phyloP scores from a whole-genome alignment of 2,329 filamentous ascomycete species.

The Nothopassalora personata region DNA sequence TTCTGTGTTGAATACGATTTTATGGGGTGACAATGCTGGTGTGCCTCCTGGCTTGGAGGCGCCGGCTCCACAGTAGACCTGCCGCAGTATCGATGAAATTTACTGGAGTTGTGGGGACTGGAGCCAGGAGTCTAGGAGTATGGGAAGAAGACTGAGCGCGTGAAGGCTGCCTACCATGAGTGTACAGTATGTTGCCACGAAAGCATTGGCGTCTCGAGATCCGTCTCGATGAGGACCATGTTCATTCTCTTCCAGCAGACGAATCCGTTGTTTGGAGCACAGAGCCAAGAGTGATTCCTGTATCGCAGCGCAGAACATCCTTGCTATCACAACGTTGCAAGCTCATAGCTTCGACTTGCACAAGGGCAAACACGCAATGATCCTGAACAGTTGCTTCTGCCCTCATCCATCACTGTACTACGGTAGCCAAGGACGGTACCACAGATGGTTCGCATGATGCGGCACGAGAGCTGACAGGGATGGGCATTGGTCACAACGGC shows the following conservation, averaged over 20 bases:
- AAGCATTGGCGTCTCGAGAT: background rate
- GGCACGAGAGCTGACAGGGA: too few relatives aligned
- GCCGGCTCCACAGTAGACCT: background rate
- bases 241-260: background rate
- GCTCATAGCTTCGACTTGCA: background rate
- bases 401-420: too few relatives aligned
- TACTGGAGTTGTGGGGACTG: background rate
- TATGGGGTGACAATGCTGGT: slow-evolving; percentile 27
- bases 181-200: background rate
- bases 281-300: background rate
- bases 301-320: background rate
- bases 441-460: too few relatives aligned
- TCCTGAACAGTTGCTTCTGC: background rate
- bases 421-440: too few relatives aligned
- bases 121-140: background rate
- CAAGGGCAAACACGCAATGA: background rate
- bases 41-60: background rate
- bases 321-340: background rate
- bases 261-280: background rate
- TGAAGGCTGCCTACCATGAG: background rate
- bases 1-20: slow-evolving; percentile 45
- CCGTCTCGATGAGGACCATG: background rate
- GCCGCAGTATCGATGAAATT: too few relatives aligned
- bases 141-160: background rate
- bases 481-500: too few relatives aligned